phyloP scores from a whole-genome alignment of 441 rosid species.

The Francoa sonchifolia region DNA sequence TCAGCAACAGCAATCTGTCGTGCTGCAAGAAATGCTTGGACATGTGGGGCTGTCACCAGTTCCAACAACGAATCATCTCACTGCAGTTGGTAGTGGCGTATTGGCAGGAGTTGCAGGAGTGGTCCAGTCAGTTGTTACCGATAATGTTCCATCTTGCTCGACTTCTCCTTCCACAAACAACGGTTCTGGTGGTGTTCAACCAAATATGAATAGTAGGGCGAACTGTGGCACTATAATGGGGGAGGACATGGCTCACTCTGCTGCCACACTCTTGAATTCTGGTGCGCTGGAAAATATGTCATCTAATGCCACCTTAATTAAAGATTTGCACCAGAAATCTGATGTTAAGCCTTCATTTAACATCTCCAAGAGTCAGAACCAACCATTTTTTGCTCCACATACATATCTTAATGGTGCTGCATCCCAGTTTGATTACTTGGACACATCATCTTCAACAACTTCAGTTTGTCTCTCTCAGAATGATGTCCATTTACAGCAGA shows the following conservation, averaged over 20 bases:
- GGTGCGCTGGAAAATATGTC: constrained; percentile 25
- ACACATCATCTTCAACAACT: constrained; percentile 59
- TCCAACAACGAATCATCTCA: constrained; percentile 21
- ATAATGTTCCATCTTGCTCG: constrained; percentile 50
- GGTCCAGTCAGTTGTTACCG: constrained; percentile 43
- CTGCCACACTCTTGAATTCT: constrained; percentile 28
- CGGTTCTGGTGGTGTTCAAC: constrained; percentile 21
- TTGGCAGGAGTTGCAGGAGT: constrained; percentile 24
- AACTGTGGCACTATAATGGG: constrained; percentile 23
- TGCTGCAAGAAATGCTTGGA: constrained; percentile 31
- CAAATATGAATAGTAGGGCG: constrained; percentile 20
- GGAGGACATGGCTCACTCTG: constrained; percentile 41
- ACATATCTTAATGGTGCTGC: constrained; percentile 29
- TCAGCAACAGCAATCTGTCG: constrained; percentile 30
- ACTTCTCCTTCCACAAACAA: constrained; percentile 44
- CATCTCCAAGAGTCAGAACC: constrained; percentile 40
- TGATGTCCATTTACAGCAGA: constrained; percentile 40
- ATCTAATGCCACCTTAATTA: constrained; percentile 20
- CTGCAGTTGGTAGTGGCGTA: constrained; percentile 22
- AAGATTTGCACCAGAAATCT: constrained; percentile 34
- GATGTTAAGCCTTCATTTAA: constrained; percentile 46
- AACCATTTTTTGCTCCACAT: constrained; percentile 29
- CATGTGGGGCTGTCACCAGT: constrained; percentile 21
- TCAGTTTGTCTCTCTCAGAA: constrained; percentile 51
- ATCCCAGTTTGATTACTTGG: constrained; percentile 46